Percentiles rank a stretch among this genome's conserved stretches.
Conservation (phyloP, 2,329 filamentous ascomycete genomes). For the Aspergillus amoenus region DNA sequence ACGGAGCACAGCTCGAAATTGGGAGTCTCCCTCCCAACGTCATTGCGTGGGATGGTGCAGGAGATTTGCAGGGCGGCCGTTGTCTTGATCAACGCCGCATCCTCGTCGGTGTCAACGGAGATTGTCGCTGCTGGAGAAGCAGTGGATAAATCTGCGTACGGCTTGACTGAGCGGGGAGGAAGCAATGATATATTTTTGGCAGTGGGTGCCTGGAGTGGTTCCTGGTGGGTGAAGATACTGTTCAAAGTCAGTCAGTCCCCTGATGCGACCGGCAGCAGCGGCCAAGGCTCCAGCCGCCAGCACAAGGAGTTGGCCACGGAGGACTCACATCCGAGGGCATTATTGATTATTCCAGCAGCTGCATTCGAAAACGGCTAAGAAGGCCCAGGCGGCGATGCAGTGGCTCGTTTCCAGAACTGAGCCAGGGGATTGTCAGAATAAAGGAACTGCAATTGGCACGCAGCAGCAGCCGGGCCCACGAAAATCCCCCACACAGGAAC, state of each 20-base stretch:
- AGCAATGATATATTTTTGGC: neutral
- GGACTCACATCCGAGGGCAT: neutral
- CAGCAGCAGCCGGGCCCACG: conserved; percentile 14
- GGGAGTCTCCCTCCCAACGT: neutral
- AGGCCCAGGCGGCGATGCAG: neutral
- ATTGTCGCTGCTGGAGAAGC: neutral
- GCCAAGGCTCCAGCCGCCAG: neutral
- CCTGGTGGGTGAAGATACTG: no score
- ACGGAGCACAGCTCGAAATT: neutral
- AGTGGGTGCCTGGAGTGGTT: no score
- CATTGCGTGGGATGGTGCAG: conserved; percentile 6
- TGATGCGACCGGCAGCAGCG: neutral
- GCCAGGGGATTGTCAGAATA: neutral
- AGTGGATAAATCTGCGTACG: neutral
- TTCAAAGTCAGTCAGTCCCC: no score
- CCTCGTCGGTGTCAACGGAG: neutral
- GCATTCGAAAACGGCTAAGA: neutral
- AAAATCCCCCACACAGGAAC: conserved; percentile 22
- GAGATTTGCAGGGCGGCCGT: neutral
- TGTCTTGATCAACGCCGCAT: neutral
- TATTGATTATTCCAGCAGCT: neutral
- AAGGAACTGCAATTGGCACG: conserved; percentile 12
- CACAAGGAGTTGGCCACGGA: neutral
- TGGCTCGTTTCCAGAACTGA: conserved; percentile 4
- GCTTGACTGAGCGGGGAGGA: neutral